phyloP scores from a whole-genome alignment of 2,329 filamentous ascomycete species.

The Apiospora sp. region DNA sequence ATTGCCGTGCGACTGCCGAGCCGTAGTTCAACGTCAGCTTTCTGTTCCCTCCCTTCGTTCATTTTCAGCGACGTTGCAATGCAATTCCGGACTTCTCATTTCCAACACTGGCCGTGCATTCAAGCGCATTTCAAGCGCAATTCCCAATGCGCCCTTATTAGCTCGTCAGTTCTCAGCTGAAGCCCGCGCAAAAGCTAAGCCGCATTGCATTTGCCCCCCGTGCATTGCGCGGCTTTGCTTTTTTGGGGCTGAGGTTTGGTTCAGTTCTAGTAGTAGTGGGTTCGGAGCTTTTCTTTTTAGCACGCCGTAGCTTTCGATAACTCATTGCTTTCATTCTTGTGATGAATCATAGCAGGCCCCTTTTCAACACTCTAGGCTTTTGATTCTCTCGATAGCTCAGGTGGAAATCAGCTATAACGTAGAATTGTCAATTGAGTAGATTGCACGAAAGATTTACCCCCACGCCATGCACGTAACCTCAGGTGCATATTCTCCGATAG shows the following conservation, averaged over 20 bases:
- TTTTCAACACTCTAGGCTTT: background rate
- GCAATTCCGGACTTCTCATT: background rate
- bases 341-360: background rate
- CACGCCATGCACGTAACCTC: background rate
- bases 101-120: background rate
- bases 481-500: background rate
- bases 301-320: too few relatives aligned
- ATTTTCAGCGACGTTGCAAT: background rate
- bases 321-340: background rate
- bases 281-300: too few relatives aligned
- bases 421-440: background rate
- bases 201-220: too few relatives aligned
- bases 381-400: background rate
- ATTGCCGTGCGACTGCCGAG: background rate
- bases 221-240: too few relatives aligned
- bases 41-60: too few relatives aligned
- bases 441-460: background rate
- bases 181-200: too few relatives aligned
- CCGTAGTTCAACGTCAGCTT: conserved; percentile 11
- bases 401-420: background rate
- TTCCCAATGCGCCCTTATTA: too few relatives aligned
- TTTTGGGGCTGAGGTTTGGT: too few relatives aligned
- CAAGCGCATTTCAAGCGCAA: too few relatives aligned
- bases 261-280: too few relatives aligned
- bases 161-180: background rate